Evolutionary conservation across 108 stramenopile genomes (phyloP), one percentile per base, ranked within the genome.

Genomic region (Asterionellopsis glacialis): DNA sequence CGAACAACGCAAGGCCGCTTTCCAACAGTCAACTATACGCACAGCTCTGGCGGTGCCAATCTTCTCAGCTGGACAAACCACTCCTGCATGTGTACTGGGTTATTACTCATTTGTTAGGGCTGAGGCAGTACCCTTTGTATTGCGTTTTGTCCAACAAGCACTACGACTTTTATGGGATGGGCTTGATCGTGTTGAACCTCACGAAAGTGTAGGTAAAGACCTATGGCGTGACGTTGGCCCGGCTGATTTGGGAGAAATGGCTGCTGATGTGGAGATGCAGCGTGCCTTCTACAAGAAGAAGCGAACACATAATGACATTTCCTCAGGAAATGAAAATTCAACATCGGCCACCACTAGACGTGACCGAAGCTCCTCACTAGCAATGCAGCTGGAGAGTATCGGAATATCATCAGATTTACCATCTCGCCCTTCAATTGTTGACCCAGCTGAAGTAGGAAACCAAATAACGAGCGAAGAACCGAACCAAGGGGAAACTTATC

Each of bases 191-290:
- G 72, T 91, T 1, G 72, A 83, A 55, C 91, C 87, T 16, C 88
- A 90, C 59, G 64, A 76, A 57, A 82, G 80, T 58, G 74, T 89
- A 9, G 83, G 78, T 5, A 74, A 72, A 50, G 76, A 78, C 14
- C 51, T 88, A 12, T 94, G 87, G 89, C 83, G 81, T 48, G 82
- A 83, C 39, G 86, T 91, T 1, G 85, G 72, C 16, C 88, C 89
- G 14, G 81, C 86, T 16, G 90, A 94, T 66, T 60, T 94, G 26
- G 93, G 93, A 33, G 93, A 91, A 77, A 94, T 94, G 88, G 93
- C 93, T 16, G 93, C 90, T 0, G 93, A 94, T 67, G 60, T 94
- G 18, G 93, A 94, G 61, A 91, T 90, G 90, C 93, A 91, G 42
- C 84, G 91, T 40, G 86, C 81, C 61, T 93, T 93, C 56, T 67